A percentile compares a stretch with the other conserved stretches of the same genome.
phyloP scores from a whole-genome alignment of 257 asterid species.

The Apocynum venetum region DNA sequence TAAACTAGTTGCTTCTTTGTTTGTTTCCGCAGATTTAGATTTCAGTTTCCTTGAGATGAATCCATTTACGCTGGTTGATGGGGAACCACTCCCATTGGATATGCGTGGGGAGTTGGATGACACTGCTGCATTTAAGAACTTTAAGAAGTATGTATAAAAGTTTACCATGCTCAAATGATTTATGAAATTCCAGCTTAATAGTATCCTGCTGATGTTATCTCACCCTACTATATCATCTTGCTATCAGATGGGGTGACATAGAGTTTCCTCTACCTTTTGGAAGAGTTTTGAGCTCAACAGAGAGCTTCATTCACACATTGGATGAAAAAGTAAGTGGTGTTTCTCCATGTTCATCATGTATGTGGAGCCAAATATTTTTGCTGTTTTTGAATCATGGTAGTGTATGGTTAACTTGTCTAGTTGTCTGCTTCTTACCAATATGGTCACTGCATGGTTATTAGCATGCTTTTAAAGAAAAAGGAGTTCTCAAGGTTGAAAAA shows the following conservation, averaged over 20 bases:
- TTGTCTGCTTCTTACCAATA: neutral
- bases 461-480: neutral
- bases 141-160: slow-evolving; percentile 55
- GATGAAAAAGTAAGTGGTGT: slow-evolving; percentile 66
- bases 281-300: slow-evolving; percentile 82
- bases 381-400: neutral
- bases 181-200: slow-evolving; percentile 10
- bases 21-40: slow-evolving; percentile 58
- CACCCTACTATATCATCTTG: slow-evolving; percentile 13
- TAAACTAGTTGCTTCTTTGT: neutral
- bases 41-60: slow-evolving; percentile 94
- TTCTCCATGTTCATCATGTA: slow-evolving; percentile 3
- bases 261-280: slow-evolving; percentile 94
- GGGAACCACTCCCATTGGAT: slow-evolving; percentile 80
- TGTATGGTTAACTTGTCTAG: neutral
- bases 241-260: slow-evolving; percentile 69
- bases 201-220: slow-evolving; percentile 10
- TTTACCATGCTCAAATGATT: slow-evolving; percentile 5
- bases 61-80: slow-evolving; percentile 78
- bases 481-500: neutral
- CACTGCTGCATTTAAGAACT: slow-evolving; percentile 90
- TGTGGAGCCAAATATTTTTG: neutral
- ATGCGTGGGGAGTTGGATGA: slow-evolving; percentile 98
- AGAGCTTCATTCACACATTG: slow-evolving; percentile 72
- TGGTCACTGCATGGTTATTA: neutral